Evolutionary conservation across 805 yeast species (phyloP), one percentile per base, ranked within the genome.

Genomic region (Wickerhamiella azymoides): DNA sequence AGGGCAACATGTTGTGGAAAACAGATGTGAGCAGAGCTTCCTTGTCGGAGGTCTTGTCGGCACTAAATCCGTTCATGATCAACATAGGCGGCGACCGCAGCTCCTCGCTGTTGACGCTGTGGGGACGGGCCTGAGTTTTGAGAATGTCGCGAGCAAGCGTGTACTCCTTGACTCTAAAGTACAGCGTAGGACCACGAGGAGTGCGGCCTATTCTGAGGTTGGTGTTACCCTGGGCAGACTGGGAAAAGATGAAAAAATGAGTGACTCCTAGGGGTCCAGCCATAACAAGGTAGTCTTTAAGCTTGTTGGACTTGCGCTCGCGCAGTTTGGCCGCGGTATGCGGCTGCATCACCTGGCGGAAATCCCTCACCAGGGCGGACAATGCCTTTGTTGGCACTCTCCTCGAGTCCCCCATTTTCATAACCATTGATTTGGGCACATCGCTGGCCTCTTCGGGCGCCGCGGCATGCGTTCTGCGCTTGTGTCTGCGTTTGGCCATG

Each of bases 221-320:
- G 4, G 92, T 79, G 47, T 77, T 79, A 7, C 96, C 96, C 2
- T 54, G 44, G n/a, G 50, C 47, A 33, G 83, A 74, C 60, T 86
- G 95, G 50, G 85, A 80, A 68, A 92, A 88, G 17, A 89, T 69
- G 65, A 92, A 76, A 58, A 92, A 64, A 64, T 89, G 95, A 6
- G 89, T 73, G 18, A 92, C 95, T 24, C 94, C 94, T 38, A 92
- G 69, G 11, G 97, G 97, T 5, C 97, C 97, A 33, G 96, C 84
- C 96, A 92, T 88, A n/a, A 85, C 94, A n/a, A 88, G 74, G 56
- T 82, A 92, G 65, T 89, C 98, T 62, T 82, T 84, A 53, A 92
- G 69, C 59, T 79, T 83, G 63, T 92, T 92, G 35, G 84, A 70
- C 60, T 84, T 84, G 43, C 97, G 71, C 64, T 92, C 98, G 52